Conservation (phyloP, 495 filamentous ascomycete genomes). For the Patellaria atrata region DNA sequence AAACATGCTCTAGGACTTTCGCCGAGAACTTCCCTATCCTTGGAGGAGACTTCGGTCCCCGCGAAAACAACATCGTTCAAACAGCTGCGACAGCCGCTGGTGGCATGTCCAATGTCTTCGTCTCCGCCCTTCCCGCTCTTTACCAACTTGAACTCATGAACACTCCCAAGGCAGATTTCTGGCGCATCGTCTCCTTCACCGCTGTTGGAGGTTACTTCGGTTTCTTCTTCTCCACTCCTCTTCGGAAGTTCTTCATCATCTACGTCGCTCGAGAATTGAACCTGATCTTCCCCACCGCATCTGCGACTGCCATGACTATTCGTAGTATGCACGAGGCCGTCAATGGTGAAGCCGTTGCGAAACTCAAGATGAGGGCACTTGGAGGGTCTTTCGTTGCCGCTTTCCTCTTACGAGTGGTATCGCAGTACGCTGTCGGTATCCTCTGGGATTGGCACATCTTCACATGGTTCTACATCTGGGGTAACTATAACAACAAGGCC, state of each 20-base stretch:
- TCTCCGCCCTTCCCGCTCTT: conserved; percentile 49
- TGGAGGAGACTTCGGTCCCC: conserved; percentile 46
- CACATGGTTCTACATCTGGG: conserved; percentile 50
- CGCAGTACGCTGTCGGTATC: conserved; percentile 47
- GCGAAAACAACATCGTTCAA: conserved; percentile 54
- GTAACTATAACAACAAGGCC: conserved; percentile 39
- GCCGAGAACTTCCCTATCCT: conserved; percentile 39
- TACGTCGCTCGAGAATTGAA: conserved; percentile 47
- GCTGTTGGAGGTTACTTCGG: conserved; percentile 51
- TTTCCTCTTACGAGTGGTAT: conserved; percentile 40
- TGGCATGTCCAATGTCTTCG: conserved; percentile 47
- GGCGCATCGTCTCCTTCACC: conserved; percentile 45
- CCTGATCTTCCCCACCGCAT: conserved; percentile 46
- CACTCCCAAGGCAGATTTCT: conserved; percentile 40
- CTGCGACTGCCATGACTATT: conserved; percentile 50
- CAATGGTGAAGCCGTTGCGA: conserved; percentile 37
- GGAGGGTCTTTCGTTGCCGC: conserved; percentile 34
- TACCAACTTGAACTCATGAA: conserved; percentile 42
- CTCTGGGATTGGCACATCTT: conserved; percentile 56
- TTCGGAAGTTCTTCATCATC: conserved; percentile 56
- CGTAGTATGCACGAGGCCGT: conserved; percentile 46
- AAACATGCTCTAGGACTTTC: conserved; percentile 35
- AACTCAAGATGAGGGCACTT: conserved; percentile 45
- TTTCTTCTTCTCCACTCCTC: conserved; percentile 50
- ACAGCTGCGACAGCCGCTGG: conserved; percentile 49